Evolutionary conservation across 78 protist genomes (phyloP), one percentile per base, ranked within the genome.

Genomic region (Dictyostelium citrinum): DNA sequence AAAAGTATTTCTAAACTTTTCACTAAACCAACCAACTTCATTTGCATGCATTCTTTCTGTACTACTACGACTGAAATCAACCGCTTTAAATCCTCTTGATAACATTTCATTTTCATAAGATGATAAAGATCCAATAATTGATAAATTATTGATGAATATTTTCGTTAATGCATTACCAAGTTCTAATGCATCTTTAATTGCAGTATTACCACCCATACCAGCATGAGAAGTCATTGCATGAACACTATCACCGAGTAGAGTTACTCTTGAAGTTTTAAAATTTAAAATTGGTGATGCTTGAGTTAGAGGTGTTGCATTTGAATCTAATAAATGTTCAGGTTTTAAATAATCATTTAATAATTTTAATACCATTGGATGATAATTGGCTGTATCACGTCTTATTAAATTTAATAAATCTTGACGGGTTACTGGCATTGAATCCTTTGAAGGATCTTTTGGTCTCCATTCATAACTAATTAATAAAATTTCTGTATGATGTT

Each of bases 1-100:
- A 22, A 81, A 33, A 12, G 64, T 61, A 39, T 81, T 81, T 64
- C 86, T 55, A 39, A 81, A 35, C 3, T 29, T 16, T 49, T 81
- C 86, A 35, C 86, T 76, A 12, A 81, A 31, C 24, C 41, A 31
- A 16, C 86, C 86, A 17, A 81, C 77, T 64, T 55, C 58, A 11
- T 61, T 81, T 1, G 86, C 72, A 39, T 81, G 75, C 76, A 81
- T 55, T 61, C 86, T 58, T 81, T 81, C 86, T 1, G 86, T 64
- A 24, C n/a, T 81, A 5, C 5, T 1, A 22, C 86, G 27, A 35
- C 77, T 61, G 6, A 81, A 27, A 35, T 64, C 39, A n/a, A 55
- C 75, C 8, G 86, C 86, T 81, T 55, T 61, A 11, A 81, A 81
- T 6, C 86, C 86, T n/a, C 72, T 61, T 5, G 12, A 5, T 12